Base-by-base conservation (phyloP, 1,284 basidiomycete genomes). In the Ustilago curta region DNA sequence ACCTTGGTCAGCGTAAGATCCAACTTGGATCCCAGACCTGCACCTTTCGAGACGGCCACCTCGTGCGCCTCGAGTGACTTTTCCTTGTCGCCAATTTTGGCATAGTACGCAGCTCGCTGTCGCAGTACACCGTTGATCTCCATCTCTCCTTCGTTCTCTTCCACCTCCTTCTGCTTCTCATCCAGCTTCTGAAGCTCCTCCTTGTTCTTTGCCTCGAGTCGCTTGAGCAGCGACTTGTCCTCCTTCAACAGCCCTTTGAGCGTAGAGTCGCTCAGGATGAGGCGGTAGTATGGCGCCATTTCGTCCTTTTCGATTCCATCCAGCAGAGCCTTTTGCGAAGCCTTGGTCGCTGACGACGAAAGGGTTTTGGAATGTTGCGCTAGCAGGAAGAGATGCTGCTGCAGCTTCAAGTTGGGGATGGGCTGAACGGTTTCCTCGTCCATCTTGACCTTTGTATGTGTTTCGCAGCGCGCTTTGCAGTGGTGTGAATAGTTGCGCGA, bases 111-210 rank as follows among this genome's bases (percentile, higher is more conserved):
- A 18, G 96, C 95, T 70, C 91, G 89, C n/a, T 91, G 92, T 65
- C 92, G 90, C 59, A 97, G 87, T 5, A 91, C 91, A 76, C 97
- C 95, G 25, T 91, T 91, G 73, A 98, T 92, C 85, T 99, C 96
- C 9, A 91, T 92, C 86, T 98, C 95, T 53, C 95, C 96, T 82
- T 95, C 91, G 11, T 91, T 94, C 87, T 94, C 92, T 86, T 94
- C 89, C 0, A 95, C 94, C 78, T 95, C 93, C 76, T 89, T 90
- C 52, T 97, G 88, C 69, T 92, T 88, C 72, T 91, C 90, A 57
- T 97, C 92, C 8, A 98, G 87, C 71, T 89, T 89, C 66, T 90
- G 88, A 25, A 98, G 88, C 81, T 93, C 90, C 43, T 89, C 90
- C 58, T 88, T 86, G 85, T 98, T 98, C 58, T 89, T 89, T 60